Evolutionary conservation across 225 moss, liverwort and hornwort species (phyloP).

Genomic region (Marchantia paleacea): DNA sequence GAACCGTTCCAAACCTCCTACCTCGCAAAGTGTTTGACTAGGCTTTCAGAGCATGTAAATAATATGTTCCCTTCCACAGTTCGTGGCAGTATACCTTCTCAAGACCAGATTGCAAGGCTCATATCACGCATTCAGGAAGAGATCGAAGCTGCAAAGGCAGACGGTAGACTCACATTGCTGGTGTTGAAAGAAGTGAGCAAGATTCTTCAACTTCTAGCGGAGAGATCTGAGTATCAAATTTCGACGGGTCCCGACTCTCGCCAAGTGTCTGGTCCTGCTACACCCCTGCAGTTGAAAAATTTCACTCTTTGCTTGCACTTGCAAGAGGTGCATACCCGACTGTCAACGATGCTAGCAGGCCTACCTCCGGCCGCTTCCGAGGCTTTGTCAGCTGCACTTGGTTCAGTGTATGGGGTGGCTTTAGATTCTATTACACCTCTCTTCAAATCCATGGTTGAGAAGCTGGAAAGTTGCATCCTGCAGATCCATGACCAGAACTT

Average conservation of each 20-base stretch:
- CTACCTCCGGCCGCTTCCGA: conserved; percentile 65
- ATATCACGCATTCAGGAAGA: conserved; percentile 87
- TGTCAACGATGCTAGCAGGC: conserved; percentile 65
- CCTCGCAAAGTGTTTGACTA: conserved; percentile 66
- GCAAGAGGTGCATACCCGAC: conserved; percentile 84
- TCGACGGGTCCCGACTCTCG: conserved; percentile 81
- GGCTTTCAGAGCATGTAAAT: conserved; percentile 85
- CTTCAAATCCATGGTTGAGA: conserved; percentile 93
- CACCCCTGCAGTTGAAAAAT: conserved; percentile 74
- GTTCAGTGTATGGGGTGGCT: conserved; percentile 78
- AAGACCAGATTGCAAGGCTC: conserved; percentile 84
- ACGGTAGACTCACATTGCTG: conserved; percentile 72
- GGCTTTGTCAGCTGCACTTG: conserved; percentile 72
- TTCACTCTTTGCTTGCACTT: conserved; percentile 81
- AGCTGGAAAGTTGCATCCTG: conserved; percentile 78
- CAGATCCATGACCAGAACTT: conserved; percentile 92
- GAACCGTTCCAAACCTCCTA: conserved; percentile 98
- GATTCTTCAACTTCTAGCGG: conserved; percentile 78
- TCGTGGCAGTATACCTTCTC: conserved; percentile 87
- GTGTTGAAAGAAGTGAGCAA: conserved; percentile 85
- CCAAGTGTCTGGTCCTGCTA: conserved; percentile 76
- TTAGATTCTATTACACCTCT: conserved; percentile 80
- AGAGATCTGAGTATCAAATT: conserved; percentile 83
- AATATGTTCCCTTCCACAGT: conserved; percentile 82
- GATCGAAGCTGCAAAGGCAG: conserved; percentile 74